phyloP scores from a whole-genome alignment of 2,329 filamentous ascomycete genomes.

The Epichloe bromicola region DNA sequence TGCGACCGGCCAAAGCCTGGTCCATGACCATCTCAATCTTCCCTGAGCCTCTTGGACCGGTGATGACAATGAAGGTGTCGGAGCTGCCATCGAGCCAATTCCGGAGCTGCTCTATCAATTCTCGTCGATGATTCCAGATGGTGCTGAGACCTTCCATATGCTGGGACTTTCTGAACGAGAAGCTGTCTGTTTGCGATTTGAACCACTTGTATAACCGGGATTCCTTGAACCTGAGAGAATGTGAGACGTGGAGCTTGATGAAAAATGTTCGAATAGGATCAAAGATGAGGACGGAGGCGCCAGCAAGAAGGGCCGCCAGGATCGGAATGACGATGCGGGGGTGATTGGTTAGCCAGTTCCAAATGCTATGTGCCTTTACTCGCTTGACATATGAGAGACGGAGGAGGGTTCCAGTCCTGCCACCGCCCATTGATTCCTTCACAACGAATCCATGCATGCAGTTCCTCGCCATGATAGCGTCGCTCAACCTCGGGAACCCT shows the following conservation, averaged over 20 bases:
- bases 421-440: slow-evolving; percentile 58
- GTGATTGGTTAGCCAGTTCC: slow-evolving; percentile 78
- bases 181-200: slow-evolving; percentile 45
- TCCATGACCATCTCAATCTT: slow-evolving; percentile 82
- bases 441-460: slow-evolving; percentile 80
- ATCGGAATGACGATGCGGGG: slow-evolving; percentile 79
- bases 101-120: slow-evolving; percentile 68
- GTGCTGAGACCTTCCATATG: slow-evolving; percentile 61
- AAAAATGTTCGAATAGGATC: slow-evolving; percentile 92
- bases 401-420: slow-evolving; percentile 61
- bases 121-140: slow-evolving; percentile 78
- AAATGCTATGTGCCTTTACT: slow-evolving; percentile 63
- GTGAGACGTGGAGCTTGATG: slow-evolving; percentile 75
- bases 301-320: slow-evolving; percentile 67
- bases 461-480: slow-evolving; percentile 79
- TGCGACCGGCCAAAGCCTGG: slow-evolving; percentile 63
- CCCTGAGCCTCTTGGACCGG: slow-evolving; percentile 81
- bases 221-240: slow-evolving; percentile 60
- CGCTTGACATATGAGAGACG: slow-evolving; percentile 74
- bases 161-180: slow-evolving; percentile 47
- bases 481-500: slow-evolving; percentile 59
- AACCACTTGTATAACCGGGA: slow-evolving; percentile 71
- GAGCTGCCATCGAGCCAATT: slow-evolving; percentile 79
- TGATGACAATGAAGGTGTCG: slow-evolving; percentile 87
- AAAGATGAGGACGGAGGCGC: slow-evolving; percentile 76